Evolutionary conservation across 1,139 yeast genomes (phyloP).

Genomic region (Lodderomyces theae): DNA sequence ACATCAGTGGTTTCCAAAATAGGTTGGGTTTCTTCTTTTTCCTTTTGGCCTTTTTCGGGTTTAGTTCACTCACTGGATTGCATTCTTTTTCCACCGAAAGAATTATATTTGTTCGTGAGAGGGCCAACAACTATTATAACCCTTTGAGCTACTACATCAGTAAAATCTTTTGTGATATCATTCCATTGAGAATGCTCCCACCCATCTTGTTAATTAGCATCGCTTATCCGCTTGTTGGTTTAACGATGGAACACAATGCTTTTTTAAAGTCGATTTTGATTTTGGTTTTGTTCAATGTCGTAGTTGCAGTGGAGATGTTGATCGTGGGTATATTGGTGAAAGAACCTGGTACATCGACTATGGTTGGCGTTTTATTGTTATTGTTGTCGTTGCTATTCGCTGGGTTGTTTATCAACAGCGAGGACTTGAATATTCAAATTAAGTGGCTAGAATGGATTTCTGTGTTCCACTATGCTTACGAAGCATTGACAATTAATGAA

Average conservation of each 20-base stretch:
- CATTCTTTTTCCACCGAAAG: constrained; percentile 87
- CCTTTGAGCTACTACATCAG: constrained; percentile 83
- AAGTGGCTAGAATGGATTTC: constrained; percentile 83
- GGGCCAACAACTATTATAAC: constrained; percentile 90
- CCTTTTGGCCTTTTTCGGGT: constrained; percentile 86
- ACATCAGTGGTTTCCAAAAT: constrained; percentile 94
- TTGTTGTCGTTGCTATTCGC: constrained; percentile 87
- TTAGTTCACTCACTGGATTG: constrained; percentile 86
- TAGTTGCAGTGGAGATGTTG: constrained; percentile 80
- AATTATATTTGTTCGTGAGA: constrained; percentile 82
- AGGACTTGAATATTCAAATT: constrained; percentile 67
- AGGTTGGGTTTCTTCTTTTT: constrained; percentile 91
- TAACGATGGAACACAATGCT: constrained; percentile 75
- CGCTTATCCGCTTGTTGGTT: constrained; percentile 88
- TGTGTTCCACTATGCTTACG: constrained; percentile 93
- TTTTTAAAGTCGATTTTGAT: constrained; percentile 69
- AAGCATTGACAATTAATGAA: constrained; percentile 86
- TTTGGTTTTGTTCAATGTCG: constrained; percentile 77
- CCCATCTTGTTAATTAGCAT: constrained; percentile 81
- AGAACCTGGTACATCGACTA: constrained; percentile 92
- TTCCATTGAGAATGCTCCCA: constrained; percentile 87
- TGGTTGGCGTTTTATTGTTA: constrained; percentile 79
- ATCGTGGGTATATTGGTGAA: constrained; percentile 82
- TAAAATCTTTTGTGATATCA: constrained; percentile 82
- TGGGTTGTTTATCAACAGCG: constrained; percentile 85